Evolutionary conservation across 1,284 basidiomycete genomes (phyloP).

Genomic region (Coriolopsis trogii): DNA sequence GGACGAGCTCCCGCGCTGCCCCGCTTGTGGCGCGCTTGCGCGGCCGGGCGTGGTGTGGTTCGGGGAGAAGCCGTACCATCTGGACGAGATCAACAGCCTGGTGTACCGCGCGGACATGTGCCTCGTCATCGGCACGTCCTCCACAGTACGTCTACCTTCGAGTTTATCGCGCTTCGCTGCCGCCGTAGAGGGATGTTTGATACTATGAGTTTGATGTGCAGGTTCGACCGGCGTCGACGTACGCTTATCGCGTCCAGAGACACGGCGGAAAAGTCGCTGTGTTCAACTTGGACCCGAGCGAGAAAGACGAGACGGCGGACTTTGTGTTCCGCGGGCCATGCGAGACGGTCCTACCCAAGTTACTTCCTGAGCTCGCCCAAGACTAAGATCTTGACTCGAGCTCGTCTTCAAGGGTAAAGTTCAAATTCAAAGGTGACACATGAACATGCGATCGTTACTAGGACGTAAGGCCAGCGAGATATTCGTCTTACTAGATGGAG

Average conservation of each 20-base stretch:
- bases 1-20: conserved; percentile 38
- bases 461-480: too few species aligned
- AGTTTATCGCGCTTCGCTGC: too few species aligned
- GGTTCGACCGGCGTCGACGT: conserved; percentile 42
- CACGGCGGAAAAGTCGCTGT: conserved; percentile 55
- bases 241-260: conserved; percentile 36
- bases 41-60: conserved; percentile 47
- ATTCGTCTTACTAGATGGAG: too few species aligned
- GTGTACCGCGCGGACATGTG: conserved; percentile 39
- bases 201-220: conserved; percentile 9
- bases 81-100: conserved; percentile 33
- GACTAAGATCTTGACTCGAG: too few species aligned
- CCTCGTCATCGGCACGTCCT: conserved; percentile 44
- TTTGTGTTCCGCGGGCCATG: conserved; percentile 45
- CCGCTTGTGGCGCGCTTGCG: conserved; percentile 32
- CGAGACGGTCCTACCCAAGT: conserved; percentile 33
- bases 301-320: conserved; percentile 35
- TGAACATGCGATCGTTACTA: too few species aligned
- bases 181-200: too few species aligned
- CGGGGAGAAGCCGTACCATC: conserved; percentile 34
- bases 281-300: conserved; percentile 52
- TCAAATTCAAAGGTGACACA: too few species aligned
- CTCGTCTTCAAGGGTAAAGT: too few species aligned
- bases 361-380: conserved; percentile 4
- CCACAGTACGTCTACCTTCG: conserved; percentile 32